Conservation (phyloP, 2,329 filamentous ascomycete genomes). For the Fusarium verticillioides region DNA sequence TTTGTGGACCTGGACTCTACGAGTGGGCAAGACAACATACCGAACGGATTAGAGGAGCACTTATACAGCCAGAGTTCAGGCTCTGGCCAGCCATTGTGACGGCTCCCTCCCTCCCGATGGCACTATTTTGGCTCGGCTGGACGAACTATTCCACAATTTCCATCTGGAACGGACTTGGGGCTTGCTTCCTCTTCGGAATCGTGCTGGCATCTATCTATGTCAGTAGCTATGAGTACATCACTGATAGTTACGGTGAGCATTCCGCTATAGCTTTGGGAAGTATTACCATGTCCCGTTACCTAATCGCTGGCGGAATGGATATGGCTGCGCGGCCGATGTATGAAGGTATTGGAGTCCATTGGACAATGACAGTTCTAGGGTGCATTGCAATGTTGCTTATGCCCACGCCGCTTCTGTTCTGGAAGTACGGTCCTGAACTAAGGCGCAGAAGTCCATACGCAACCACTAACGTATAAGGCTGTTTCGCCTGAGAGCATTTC, state of each 20-base stretch:
- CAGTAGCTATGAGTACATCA: conserved; percentile 66
- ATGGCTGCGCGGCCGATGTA: conserved; percentile 54
- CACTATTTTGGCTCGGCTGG: conserved; percentile 70
- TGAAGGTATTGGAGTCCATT: conserved; percentile 53
- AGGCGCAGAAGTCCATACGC: conserved; percentile 11
- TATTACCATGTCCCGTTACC: conserved; percentile 48
- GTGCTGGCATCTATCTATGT: conserved; percentile 62
- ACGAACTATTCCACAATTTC: conserved; percentile 57
- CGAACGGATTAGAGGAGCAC: conserved; percentile 51
- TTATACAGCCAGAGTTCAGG: conserved; percentile 62
- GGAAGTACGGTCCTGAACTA: conserved; percentile 41
- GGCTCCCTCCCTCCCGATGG: conserved; percentile 60
- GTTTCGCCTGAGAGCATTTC: neutral
- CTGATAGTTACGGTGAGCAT: conserved; percentile 65
- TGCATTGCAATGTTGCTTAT: conserved; percentile 47
- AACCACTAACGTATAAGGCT: neutral
- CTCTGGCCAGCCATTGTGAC: conserved; percentile 64
- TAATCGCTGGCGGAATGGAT: conserved; percentile 53
- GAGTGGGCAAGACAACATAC: conserved; percentile 50
- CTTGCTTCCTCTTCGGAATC: conserved; percentile 63
- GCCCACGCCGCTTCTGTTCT: conserved; percentile 51
- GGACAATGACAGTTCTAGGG: conserved; percentile 54
- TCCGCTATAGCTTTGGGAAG: conserved; percentile 53
- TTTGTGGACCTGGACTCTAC: conserved; percentile 48
- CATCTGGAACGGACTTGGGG: conserved; percentile 60